Base-by-base conservation (phyloP, 2,329 filamentous ascomycete genomes). In the Lomentospora prolificans region DNA sequence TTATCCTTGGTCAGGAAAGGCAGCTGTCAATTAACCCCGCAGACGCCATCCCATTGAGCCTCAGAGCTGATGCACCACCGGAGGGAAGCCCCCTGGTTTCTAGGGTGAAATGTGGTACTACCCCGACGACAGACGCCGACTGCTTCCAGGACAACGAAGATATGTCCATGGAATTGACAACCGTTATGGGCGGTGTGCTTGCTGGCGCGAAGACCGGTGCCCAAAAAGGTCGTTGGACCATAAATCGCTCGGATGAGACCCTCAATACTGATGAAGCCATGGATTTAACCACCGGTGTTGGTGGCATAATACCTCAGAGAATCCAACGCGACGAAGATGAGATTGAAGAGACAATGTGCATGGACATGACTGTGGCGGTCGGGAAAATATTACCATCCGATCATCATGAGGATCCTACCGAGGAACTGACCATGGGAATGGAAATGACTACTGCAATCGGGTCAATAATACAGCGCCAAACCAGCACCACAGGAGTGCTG, bases 131-230 rank as follows among this genome's bases (percentile, higher is more conserved):
- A 3, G 64, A 69, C 25, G 63, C 71, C 25, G 62, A 66, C 2
- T 66, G 70, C 14, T 71, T 71, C 19, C 62, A 67, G 6, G 70
- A 72, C 3, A 79, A 86, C 48, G 83, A 86, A 61, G 87, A 90
- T 48, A 82, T 90, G 75, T 88, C 87, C 0, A 90, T 90, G 85
- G 87, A 90, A 63, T 77, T 90, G 57, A 89, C 85, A 1, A 80
- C 82, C 2, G 81, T 83, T 30, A 77, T 86, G 60, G 82, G 83
- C 0, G 75, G 78, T 17, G 69, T 85, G 0, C 64, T 84, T 4
- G 44, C 28, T 6, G 28, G n/a, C 25, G 36, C 41, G 30, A 51
- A 51, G 28, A 22, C 22, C 4, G 53, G 19, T 12, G 60, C 67
- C 55, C 58, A 68, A 66, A 64, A 69, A 65, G 55, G 64, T 60